phyloP scores from a whole-genome alignment of 139 green algal species.

The Medakamo hakoo region DNA sequence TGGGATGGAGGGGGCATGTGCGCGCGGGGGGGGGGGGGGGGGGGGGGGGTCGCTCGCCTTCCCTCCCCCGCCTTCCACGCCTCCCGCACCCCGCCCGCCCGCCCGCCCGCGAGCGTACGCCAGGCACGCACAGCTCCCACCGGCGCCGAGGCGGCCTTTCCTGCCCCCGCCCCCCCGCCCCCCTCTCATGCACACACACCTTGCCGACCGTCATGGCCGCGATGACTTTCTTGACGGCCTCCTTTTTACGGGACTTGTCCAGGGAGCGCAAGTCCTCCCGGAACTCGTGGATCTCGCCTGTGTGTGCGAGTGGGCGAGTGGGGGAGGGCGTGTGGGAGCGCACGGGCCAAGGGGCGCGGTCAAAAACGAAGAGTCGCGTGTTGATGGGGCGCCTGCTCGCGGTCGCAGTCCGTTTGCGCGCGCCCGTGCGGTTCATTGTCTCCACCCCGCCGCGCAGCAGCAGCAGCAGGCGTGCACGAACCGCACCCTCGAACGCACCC shows the following conservation, averaged over 20 bases:
- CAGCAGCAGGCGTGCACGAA: not conserved
- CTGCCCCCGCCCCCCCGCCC: no score
- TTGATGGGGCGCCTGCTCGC: no score
- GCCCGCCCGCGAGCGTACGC: not conserved
- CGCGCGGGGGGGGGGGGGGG: no score
- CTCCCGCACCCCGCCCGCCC: not conserved
- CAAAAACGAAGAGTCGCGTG: not conserved
- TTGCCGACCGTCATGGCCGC: conserved; percentile 98
- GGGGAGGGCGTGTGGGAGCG: not conserved
- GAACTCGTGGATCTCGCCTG: conserved; percentile 91
- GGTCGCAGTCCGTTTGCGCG: not conserved
- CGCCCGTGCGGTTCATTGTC: not conserved
- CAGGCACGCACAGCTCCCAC: conserved; percentile 10
- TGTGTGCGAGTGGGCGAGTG: not conserved
- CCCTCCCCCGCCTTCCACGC: not conserved
- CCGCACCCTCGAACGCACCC: conserved; percentile 22
- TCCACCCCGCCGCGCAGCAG: not conserved
- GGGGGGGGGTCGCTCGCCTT: not conserved
- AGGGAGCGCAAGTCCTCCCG: conserved; percentile 78
- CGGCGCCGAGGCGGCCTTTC: conserved; percentile 18
- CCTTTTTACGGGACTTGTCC: conserved; percentile 81
- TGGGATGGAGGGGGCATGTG: no score
- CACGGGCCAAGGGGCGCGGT: not conserved
- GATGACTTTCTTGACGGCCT: conserved; percentile 95
- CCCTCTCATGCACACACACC: no score